Conservation (phyloP, 768 basidiomycete species). For the Hydnum rufescens region DNA sequence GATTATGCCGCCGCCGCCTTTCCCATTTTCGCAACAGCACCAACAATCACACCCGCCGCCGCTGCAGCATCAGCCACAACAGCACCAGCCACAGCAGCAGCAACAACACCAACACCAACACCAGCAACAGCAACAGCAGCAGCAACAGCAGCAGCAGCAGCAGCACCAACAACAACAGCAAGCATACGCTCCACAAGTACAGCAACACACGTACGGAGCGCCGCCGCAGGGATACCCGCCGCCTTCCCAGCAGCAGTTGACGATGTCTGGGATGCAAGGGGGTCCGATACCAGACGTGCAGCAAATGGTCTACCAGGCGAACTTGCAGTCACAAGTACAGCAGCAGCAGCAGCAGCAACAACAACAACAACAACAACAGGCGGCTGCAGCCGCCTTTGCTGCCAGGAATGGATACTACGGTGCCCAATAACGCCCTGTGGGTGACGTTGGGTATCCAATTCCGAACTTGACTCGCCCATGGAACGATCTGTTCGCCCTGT, state of each 20-base stretch:
- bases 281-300: constrained; percentile 7
- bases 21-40: neutral
- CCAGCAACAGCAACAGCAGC: neutral
- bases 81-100: too few species aligned
- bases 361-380: constrained; percentile 22
- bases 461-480: too few species aligned
- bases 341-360: constrained; percentile 10
- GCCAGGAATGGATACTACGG: neutral
- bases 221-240: too few species aligned
- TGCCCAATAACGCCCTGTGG: too few species aligned
- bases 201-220: neutral
- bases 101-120: neutral
- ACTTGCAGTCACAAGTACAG: neutral
- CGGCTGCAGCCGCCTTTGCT: constrained; percentile 12
- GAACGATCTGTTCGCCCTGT: too few species aligned
- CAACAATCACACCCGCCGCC: neutral
- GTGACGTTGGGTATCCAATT: too few species aligned
- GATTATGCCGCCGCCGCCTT: neutral
- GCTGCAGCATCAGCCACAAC: neutral
- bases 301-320: constrained; percentile 8
- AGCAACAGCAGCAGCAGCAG: neutral
- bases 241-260: neutral
- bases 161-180: constrained; percentile 1
- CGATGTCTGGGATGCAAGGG: constrained; percentile 1
- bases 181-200: neutral